A percentile compares a stretch with the other conserved stretches of the same genome.
Evolutionary conservation across 768 basidiomycete species (phyloP).

Genomic region (Chiua virens): DNA sequence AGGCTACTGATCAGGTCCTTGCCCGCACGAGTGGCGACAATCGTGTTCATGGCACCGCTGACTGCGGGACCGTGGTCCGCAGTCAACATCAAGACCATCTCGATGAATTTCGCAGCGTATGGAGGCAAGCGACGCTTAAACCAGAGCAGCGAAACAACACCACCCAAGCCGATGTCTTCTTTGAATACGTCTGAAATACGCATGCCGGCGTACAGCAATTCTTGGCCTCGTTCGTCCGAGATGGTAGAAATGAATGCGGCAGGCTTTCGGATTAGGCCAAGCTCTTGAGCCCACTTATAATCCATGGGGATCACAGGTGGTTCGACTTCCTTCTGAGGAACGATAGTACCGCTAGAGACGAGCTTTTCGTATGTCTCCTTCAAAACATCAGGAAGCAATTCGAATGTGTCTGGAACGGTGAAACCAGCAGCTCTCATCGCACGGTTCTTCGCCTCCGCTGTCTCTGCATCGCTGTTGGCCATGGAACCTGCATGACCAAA

Average conservation of each 20-base stretch:
- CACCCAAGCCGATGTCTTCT: conserved; percentile 94
- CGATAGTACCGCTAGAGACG: conserved; percentile 65
- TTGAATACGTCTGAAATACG: conserved; percentile 98
- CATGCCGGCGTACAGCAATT: conserved; percentile 98
- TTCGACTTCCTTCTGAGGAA: conserved; percentile 73
- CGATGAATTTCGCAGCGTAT: conserved; percentile 98
- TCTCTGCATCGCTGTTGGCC: conserved; percentile 97
- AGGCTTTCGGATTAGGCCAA: conserved; percentile 97
- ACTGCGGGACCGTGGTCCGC: conserved; percentile 98
- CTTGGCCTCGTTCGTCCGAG: conserved; percentile 98
- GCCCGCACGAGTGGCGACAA: conserved; percentile 98
- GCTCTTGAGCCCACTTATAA: conserved; percentile 99
- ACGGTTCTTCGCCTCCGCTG: conserved; percentile 95
- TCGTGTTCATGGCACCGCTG: conserved; percentile 99
- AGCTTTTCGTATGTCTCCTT: conserved; percentile 84
- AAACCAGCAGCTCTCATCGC: conserved; percentile 96
- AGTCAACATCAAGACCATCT: conserved; percentile 99
- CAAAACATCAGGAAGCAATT: conserved; percentile 86
- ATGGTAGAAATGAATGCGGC: conserved; percentile 99
- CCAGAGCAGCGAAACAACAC: conserved; percentile 95
- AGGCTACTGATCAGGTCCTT: conserved; percentile 98
- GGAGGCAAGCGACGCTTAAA: conserved; percentile 93
- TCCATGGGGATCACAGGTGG: conserved; percentile 99
- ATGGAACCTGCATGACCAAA: conserved; percentile 98
- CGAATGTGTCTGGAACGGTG: conserved; percentile 96